A percentile compares a stretch with the other conserved stretches of the same genome.
Conservation (phyloP, 805 yeast genomes). For the Candida wancherniae region DNA sequence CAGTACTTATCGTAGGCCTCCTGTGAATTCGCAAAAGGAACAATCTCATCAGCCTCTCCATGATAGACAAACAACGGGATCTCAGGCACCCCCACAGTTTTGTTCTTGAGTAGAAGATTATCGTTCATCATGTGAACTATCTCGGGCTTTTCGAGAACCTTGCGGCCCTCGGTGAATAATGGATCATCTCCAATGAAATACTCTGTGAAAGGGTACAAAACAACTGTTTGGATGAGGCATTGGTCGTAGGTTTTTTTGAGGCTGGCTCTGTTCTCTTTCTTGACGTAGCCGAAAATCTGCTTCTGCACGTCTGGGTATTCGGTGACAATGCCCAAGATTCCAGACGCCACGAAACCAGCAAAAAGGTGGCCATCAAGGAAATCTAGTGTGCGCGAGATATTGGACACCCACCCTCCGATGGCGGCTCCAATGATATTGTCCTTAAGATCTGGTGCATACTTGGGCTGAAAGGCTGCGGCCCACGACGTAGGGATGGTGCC, state of each 20-base stretch:
- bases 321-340: conserved; percentile 26
- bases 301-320: conserved; percentile 27
- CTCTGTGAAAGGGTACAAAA: conserved; percentile 5
- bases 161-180: conserved; percentile 4
- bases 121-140: conserved; percentile 2
- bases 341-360: conserved; percentile 29
- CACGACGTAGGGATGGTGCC: conserved; percentile 35
- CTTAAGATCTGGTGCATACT: conserved; percentile 31
- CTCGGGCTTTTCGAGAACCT: conserved; percentile 5
- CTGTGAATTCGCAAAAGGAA: conserved; percentile 18
- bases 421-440: conserved; percentile 27
- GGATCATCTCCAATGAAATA: conserved; percentile 8
- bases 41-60: conserved; percentile 19
- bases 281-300: background rate
- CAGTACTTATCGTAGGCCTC: conserved; percentile 26
- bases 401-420: conserved; percentile 34
- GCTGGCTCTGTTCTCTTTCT: background rate
- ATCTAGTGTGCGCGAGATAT: conserved; percentile 25
- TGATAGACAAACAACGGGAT: conserved; percentile 24
- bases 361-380: conserved; percentile 22
- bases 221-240: conserved; percentile 6
- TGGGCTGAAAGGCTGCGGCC: conserved; percentile 35
- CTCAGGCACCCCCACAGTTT: conserved; percentile 14
- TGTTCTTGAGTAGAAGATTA: conserved; percentile 4
- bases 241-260: conserved; percentile 2